Conservation (phyloP, 23 red algal species). For the Gracilariopsis chorda region DNA sequence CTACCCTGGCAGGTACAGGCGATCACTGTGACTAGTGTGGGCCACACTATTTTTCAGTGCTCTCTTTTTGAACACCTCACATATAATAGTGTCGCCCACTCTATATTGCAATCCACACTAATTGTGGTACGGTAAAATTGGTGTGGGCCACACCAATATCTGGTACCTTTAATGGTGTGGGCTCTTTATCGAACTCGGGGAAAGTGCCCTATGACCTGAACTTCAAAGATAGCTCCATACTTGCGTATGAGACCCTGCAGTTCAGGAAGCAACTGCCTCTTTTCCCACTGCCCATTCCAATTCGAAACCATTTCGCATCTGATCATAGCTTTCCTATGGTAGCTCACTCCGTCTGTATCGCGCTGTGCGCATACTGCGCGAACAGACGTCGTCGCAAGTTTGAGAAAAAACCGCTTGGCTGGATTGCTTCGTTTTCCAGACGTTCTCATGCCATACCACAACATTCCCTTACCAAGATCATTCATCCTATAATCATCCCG, state of each 20-base stretch:
- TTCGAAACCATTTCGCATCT: background rate
- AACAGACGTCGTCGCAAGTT: background rate
- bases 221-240: background rate
- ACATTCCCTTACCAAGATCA: background rate
- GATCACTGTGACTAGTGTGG: background rate
- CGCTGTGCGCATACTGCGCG: background rate
- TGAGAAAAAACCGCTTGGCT: background rate
- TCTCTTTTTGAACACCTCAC: background rate
- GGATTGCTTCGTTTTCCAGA: background rate
- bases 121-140: background rate
- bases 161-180: background rate
- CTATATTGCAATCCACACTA: background rate
- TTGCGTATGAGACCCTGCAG: background rate
- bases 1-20: background rate
- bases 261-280: background rate
- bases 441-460: too few species aligned
- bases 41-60: background rate
- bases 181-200: background rate
- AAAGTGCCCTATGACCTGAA: background rate
- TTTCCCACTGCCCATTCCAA: background rate
- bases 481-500: background rate
- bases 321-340: background rate
- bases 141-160: background rate
- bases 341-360: background rate
- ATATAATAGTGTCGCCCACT: background rate